Evolutionary conservation across 2,329 filamentous ascomycete species (phyloP), one percentile per base, ranked within the genome.

Genomic region (Alternaria ethzedia): DNA sequence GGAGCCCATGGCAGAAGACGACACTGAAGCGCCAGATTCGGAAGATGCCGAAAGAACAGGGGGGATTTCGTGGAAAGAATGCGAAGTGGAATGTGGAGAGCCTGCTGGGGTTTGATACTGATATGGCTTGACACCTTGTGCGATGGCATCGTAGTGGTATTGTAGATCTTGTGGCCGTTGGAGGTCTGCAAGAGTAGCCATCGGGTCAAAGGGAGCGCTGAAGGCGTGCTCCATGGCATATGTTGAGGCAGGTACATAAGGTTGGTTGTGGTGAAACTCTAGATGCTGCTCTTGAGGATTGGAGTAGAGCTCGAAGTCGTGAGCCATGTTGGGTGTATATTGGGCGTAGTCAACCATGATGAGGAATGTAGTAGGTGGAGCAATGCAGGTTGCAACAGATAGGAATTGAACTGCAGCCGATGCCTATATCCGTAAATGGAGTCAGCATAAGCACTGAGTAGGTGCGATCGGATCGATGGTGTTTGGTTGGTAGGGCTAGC

Each of bases 1-100:
- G 6, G 85, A 86, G 46, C 82, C 83, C 67, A 83, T 82, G 15
- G 82, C 78, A 11, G 84, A 86, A 5, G 84, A 86, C 11, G 84
- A 82, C 10, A 81, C 80, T 17, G 84, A 86, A 49, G 83, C 83
- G 59, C 82, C 83, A 28, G 84, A 86, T 69, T 86, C 83, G 9
- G 84, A 86, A 4, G 82, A 83, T 15, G 82, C 78, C 13, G 82
- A 83, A 15, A 83, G 79, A 11, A 82, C 75, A 30, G 83, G 82
- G 32, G 83, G 82, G 51, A 82, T 80, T 61, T 79, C 74, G 43
- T 84, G 83, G 69, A 84, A 84, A 9, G 83, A 83, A 63, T 83
- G 78, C 25, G 82, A 77, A 32, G 73, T 74, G 6, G 83, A 84
- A 64, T 82, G 73, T 11, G 83, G 83, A 15, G 83, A 84, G 60